Base-by-base conservation (phyloP, 169 alveolate species). In the Eimeria necatrix region DNA sequence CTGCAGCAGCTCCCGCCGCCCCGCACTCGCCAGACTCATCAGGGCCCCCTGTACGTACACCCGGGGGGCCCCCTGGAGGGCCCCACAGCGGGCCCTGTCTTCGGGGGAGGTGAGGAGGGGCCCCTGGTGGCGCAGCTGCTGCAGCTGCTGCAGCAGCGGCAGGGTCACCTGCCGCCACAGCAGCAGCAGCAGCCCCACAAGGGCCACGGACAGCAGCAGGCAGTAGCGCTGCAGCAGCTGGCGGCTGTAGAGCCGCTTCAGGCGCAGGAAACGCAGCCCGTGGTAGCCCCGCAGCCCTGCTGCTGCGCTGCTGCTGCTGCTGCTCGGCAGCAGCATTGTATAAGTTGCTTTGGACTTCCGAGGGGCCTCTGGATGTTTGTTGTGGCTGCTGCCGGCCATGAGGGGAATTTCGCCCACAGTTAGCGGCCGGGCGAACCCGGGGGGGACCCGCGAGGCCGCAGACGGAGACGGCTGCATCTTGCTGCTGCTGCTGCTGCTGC, bases 381-480 rank as follows among this genome's bases (percentile, higher is more conserved):
- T 89, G 68, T 89, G 94, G 46, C 46, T 46, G 41, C 51, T 49
- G 56, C 76, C n/a, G 0, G 94, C 94, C 94, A 89, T 89, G 5
- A 89, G 78, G 18, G 94, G 94, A 2, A 89, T 88, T 51, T 89
- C 94, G 4, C 94, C 94, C 7, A 89, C 89, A 18, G 89, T 89
- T 48, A 89, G 59, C n/a, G 88, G 76, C 61, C 94, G 94, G 10
- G 89, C 53, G 46, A 89, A 89, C 56, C 94, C 94, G 56, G 94
- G 94, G 48, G 94, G 94, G 49, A 71, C 88, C 41, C 87, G 87
- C 24, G 64, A 46, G 2, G 56, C n/a, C 8, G 87, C 12, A 0
- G 87, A 6, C 7, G 87, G 61, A 41, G 87, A 32, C 4, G 61
- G 87, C 56, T 32, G 87, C 87, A 76, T 76, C 87, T 32, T 76